Evolutionary conservation across 257 asterid species (phyloP).

Genomic region (Lantana camara): DNA sequence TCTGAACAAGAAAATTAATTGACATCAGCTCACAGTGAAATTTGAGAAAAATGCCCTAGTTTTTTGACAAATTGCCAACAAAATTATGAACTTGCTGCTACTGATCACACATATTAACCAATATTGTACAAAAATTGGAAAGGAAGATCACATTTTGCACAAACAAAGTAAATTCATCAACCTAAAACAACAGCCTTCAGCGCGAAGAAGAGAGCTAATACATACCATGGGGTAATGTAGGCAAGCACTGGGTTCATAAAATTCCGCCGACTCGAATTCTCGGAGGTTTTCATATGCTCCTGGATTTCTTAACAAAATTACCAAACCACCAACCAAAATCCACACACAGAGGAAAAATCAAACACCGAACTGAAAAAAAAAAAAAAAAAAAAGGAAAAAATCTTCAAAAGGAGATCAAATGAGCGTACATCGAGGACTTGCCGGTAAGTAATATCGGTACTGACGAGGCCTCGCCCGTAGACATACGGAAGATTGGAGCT

Average conservation of each 20-base stretch:
- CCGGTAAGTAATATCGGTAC: slow-evolving; percentile 49
- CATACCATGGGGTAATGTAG: slow-evolving; percentile 91
- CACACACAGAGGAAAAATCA: not conserved
- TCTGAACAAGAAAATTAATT: slow-evolving; percentile 9
- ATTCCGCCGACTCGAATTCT: slow-evolving; percentile 58
- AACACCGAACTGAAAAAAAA: not conserved
- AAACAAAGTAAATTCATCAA: not conserved
- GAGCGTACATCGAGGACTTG: slow-evolving; percentile 68
- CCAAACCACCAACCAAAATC: slow-evolving; percentile 22
- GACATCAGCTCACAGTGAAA: too few relatives aligned
- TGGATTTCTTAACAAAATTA: slow-evolving; percentile 49
- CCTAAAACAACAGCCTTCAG: not conserved
- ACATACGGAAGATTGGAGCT: slow-evolving; percentile 40
- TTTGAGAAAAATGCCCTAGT: not conserved
- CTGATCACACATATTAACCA: not conserved
- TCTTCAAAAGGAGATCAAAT: not conserved
- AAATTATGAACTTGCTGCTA: not conserved
- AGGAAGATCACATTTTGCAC: slow-evolving; percentile 6
- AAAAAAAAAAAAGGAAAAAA: not conserved
- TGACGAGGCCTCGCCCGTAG: slow-evolving; percentile 55
- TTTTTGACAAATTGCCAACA: not conserved
- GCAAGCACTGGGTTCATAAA: slow-evolving; percentile 82
- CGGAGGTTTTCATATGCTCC: slow-evolving; percentile 72
- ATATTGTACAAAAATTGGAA: not conserved
- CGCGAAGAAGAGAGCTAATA: slow-evolving; percentile 10